phyloP scores from a whole-genome alignment of 495 filamentous ascomycete species.

The Ascobolus immersus region DNA sequence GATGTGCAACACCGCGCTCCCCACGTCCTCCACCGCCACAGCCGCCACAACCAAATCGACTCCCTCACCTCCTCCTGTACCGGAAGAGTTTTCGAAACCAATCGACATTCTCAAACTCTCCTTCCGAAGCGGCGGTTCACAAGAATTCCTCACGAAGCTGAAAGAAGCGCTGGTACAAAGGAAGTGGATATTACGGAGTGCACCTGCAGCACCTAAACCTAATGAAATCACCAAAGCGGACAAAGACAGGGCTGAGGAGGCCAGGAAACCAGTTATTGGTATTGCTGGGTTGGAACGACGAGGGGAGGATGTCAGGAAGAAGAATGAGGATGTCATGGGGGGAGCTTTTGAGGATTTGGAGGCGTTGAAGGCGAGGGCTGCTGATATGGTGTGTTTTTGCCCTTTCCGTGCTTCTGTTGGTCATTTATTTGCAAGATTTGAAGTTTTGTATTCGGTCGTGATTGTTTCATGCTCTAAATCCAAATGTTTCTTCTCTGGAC shows the following conservation, averaged over 20 bases:
- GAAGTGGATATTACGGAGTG: conserved; percentile 85
- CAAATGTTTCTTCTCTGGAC: no score
- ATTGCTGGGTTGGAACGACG: conserved; percentile 80
- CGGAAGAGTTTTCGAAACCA: conserved; percentile 19
- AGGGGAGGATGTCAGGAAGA: conserved; percentile 55
- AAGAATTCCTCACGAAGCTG: conserved; percentile 69
- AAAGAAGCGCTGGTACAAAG: conserved; percentile 70
- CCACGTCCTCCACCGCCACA: not conserved
- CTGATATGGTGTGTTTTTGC: conserved; percentile 41
- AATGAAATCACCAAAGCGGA: conserved; percentile 14
- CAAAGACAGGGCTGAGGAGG: conserved; percentile 13
- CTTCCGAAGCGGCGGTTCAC: conserved; percentile 69
- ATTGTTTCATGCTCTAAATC: no score
- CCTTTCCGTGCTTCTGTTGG: not conserved
- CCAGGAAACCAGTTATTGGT: conserved; percentile 40
- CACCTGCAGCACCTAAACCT: conserved; percentile 64
- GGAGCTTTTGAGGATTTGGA: conserved; percentile 91
- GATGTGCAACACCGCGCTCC: conserved; percentile 31
- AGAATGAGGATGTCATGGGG: conserved; percentile 80
- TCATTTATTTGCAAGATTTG: no score
- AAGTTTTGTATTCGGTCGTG: no score
- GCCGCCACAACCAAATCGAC: conserved; percentile 1
- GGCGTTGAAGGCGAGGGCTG: conserved; percentile 87
- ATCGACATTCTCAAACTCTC: conserved; percentile 67
- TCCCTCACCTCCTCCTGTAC: conserved; percentile 18